Evolutionary conservation across 2,329 filamentous ascomycete genomes (phyloP), one percentile per base, ranked within the genome.

Genomic region (Xylariales sp.): DNA sequence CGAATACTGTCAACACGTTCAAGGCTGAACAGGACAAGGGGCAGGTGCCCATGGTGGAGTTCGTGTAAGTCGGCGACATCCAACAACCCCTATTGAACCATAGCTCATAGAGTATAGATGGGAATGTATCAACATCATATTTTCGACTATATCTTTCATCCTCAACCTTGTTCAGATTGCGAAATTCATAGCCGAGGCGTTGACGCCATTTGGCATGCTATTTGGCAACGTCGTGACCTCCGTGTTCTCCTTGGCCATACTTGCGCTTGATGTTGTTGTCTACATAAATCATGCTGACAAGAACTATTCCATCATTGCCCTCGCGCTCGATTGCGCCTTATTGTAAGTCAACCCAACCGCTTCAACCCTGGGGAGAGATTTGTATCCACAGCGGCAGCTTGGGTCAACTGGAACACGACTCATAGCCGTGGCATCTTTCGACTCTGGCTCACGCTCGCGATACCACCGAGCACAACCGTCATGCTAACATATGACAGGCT

Each of bases 181-280:
- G 31, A 69, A 62, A 48, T 69, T 65, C 43, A 62, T 66, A 35
- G 61, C 66, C 21, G 73, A 78, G 54, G 65, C 68, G 1, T 55
- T 80, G 40, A 78, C 76, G 9, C 75, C 76, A 2, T 71, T 74
- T 56, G 69, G 68, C 4, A 68, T 80, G 62, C 57, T 79, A 3
- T 69, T 72, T 46, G 69, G 68, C 14, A 70, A 76, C 45, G 56
- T 71, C 43, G 48, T 78, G 51, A 78, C 77, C 49, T 47, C 73
- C 31, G 63, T 67, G 0, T 66, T 73, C 15, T 65, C 72, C 0
- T 48, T 61, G 5, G 66, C 65, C 25, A 70, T 73, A 19, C 58
- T 79, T 18, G 69, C 61, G 1, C 61, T 80, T 19, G 74, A 79
- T 44, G 57, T 76, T 19, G 64, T 74, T 25, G 64, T 76, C n/a